These are phyloP conservation scores for Solanum dulcamara DNA, from an alignment of 257 asterid genomes.

Conservation along the genomic window DNA sequence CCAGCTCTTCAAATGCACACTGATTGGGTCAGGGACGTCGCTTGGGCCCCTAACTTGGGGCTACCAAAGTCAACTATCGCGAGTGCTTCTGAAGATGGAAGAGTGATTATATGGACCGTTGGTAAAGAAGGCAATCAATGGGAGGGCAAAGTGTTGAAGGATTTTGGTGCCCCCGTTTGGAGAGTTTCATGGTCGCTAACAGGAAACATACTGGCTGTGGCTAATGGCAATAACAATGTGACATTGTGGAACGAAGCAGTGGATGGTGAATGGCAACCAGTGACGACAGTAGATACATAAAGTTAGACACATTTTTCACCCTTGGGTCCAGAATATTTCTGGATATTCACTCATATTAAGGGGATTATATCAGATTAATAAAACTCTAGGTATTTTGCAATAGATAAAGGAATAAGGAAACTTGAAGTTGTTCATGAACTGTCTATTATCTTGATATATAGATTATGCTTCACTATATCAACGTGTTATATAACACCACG, in stretches of 20 bases:
- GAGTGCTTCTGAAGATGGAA: conserved; percentile 56
- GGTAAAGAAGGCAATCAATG: conserved; percentile 49
- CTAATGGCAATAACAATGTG: conserved; percentile 45
- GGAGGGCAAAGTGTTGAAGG: conserved; percentile 48
- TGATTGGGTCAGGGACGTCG: conserved; percentile 65
- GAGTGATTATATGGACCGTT: conserved; percentile 42
- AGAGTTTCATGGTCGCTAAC: conserved; percentile 71
- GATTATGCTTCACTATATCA: not conserved
- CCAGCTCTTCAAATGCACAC: conserved; percentile 56
- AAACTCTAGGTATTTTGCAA: not conserved
- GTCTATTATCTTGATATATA: not conserved
- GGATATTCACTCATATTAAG: not conserved
- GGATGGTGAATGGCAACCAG: conserved; percentile 61
- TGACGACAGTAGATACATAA: conserved; percentile 37
- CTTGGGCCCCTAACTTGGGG: conserved; percentile 70
- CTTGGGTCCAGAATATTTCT: not conserved
- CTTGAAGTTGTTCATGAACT: not conserved
- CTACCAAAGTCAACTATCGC: conserved; percentile 62
- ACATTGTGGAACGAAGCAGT: conserved; percentile 65
- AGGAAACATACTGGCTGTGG: conserved; percentile 61
- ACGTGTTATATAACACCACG: not conserved
- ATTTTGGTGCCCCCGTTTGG: conserved; percentile 51
- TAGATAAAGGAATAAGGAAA: not conserved
- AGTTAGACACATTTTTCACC: not conserved
- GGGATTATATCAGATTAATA: not conserved